These are phyloP conservation scores for Starmerella ratchasimensis DNA, from an alignment of 805 yeast genomes.

Conservation along the genomic window DNA sequence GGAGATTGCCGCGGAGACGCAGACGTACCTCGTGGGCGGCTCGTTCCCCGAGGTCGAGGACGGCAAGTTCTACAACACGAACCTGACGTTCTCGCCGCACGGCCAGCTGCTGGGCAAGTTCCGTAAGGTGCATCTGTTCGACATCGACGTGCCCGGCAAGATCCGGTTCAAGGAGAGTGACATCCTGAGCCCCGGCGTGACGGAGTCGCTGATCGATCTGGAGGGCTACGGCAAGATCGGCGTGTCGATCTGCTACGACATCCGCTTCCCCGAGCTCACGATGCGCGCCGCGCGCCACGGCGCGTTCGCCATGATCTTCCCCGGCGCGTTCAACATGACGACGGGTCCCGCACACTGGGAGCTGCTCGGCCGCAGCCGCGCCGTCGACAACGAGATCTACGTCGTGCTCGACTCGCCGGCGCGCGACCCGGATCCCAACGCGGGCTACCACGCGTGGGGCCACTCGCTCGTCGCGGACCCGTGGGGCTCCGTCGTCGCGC, in stretches of 20 bases:
- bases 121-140: constrained; percentile 82
- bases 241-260: constrained; percentile 76
- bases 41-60: constrained; percentile 67
- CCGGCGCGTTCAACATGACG: constrained; percentile 84
- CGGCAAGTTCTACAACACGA: constrained; percentile 53
- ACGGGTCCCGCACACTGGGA: constrained; percentile 94
- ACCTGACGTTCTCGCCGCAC: constrained; percentile 51
- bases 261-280: constrained; percentile 69
- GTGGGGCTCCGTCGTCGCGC: constrained; percentile 66
- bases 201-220: constrained; percentile 62
- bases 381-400: constrained; percentile 76
- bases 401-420: constrained; percentile 63
- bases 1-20: constrained; percentile 48
- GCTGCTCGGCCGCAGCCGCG: constrained; percentile 64
- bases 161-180: constrained; percentile 76
- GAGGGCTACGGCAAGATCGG: constrained; percentile 48
- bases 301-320: constrained; percentile 70
- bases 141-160: constrained; percentile 82
- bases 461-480: constrained; percentile 79
- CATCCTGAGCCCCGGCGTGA: constrained; percentile 63
- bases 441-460: constrained; percentile 58
- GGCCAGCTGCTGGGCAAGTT: constrained; percentile 80
- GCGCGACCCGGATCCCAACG: constrained; percentile 67
- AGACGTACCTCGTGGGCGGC: constrained; percentile 70
- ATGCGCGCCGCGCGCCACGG: constrained; percentile 51